Evolutionary conservation across 2,329 filamentous ascomycete genomes (phyloP).

Genomic region (Colletotrichum plurivorum): DNA sequence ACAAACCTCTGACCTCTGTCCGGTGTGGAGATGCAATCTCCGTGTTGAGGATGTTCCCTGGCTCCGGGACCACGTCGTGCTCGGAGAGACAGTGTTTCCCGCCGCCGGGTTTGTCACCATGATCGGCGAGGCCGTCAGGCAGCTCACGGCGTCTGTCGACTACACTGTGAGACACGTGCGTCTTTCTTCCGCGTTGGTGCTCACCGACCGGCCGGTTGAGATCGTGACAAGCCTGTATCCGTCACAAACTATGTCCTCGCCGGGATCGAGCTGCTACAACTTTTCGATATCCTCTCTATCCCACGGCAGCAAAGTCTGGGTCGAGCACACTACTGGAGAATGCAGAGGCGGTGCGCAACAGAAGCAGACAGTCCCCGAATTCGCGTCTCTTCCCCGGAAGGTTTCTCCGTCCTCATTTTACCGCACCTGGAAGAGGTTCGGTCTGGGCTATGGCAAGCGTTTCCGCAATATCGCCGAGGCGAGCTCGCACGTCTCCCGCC

Average conservation of each 20-base stretch:
- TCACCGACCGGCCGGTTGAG: slow-evolving; percentile 48
- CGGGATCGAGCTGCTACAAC: slow-evolving; percentile 48
- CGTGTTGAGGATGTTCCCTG: slow-evolving; percentile 29
- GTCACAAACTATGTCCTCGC: slow-evolving; percentile 43
- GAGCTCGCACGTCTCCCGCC: slow-evolving; percentile 15
- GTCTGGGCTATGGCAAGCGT: slow-evolving; percentile 48
- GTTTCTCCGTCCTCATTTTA: slow-evolving; percentile 45
- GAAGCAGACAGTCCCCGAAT: neutral
- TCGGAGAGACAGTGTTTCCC: slow-evolving; percentile 17
- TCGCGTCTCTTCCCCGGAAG: slow-evolving; percentile 39
- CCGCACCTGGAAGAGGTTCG: slow-evolving; percentile 45
- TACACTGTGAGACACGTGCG: slow-evolving; percentile 49
- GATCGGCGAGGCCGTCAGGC: slow-evolving; percentile 29
- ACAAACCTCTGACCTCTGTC: slow-evolving; percentile 27
- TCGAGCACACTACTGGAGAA: slow-evolving; percentile 18
- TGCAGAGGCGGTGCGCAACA: slow-evolving; percentile 10
- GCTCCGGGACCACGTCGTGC: slow-evolving; percentile 25
- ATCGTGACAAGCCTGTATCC: slow-evolving; percentile 50
- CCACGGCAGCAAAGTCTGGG: slow-evolving; percentile 36
- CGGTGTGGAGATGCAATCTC: slow-evolving; percentile 31
- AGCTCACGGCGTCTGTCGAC: slow-evolving; percentile 31
- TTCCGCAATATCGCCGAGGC: slow-evolving; percentile 42
- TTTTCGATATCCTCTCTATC: slow-evolving; percentile 49
- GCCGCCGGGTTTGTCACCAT: slow-evolving; percentile 31
- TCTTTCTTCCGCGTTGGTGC: slow-evolving; percentile 49